A percentile compares a stretch with the other conserved stretches of the same genome.
phyloP scores from a whole-genome alignment of 2,329 filamentous ascomycete species.

The Coleophoma eucalyptorum region DNA sequence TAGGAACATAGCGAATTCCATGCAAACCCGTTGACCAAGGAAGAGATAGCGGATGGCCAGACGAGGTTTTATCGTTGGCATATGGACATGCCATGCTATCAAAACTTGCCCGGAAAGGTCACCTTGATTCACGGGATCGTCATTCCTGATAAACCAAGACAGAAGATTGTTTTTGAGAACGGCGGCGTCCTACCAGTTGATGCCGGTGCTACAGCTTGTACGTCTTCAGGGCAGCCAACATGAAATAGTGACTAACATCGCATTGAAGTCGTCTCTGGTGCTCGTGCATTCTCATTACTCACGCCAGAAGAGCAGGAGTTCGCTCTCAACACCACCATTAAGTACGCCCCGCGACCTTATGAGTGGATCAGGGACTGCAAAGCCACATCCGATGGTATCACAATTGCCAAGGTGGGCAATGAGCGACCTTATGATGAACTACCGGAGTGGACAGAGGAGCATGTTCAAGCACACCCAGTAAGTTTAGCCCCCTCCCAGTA shows the following conservation, averaged over 20 bases:
- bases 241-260: not conserved
- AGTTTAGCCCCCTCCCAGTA: not conserved
- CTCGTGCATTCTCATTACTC: constrained; percentile 20
- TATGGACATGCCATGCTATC: constrained; percentile 25
- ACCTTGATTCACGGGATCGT: constrained; percentile 20
- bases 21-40: constrained; percentile 3
- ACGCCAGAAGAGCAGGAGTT: constrained; percentile 20
- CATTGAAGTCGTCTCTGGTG: constrained; percentile 21
- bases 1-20: constrained; percentile 8
- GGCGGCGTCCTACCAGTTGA: constrained; percentile 13
- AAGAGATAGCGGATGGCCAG: constrained; percentile 13
- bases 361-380: constrained; percentile 26
- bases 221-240: not conserved
- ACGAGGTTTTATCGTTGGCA: constrained; percentile 27
- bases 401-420: constrained; percentile 17
- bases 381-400: constrained; percentile 23
- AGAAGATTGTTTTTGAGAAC: constrained; percentile 18
- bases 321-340: constrained; percentile 24
- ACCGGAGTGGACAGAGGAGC: constrained; percentile 13
- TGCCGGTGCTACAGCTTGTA: constrained; percentile 22
- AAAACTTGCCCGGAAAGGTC: constrained; percentile 23
- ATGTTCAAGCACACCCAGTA: constrained; percentile 22
- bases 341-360: constrained; percentile 24
- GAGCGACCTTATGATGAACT: constrained; percentile 13
- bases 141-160: constrained; percentile 18